A percentile compares a stretch with the other conserved stretches of the same genome.
These are phyloP conservation scores for Amanita rimosa DNA, from an alignment of 768 basidiomycete genomes.

Conservation along the genomic window DNA sequence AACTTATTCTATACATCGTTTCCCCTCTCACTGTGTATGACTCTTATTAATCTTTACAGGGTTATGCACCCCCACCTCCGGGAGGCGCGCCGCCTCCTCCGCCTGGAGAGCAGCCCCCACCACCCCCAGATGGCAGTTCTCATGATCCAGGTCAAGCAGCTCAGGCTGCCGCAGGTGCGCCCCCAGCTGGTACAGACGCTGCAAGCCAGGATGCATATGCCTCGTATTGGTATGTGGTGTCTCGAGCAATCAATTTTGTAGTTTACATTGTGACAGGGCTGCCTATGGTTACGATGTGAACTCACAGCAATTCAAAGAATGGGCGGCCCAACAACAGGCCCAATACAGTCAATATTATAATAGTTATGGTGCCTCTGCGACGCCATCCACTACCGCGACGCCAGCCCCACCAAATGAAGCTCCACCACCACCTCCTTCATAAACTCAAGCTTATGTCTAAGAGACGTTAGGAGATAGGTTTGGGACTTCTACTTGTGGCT, in stretches of 20 bases:
- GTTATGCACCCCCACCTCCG: conserved; percentile 40
- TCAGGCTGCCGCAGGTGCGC: conserved; percentile 2
- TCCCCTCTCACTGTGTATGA: conserved; percentile 1
- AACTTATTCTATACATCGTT: conserved; percentile 3
- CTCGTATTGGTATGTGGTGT: conserved; percentile 41
- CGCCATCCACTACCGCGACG: conserved; percentile 11
- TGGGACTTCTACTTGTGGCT: neutral
- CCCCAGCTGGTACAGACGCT: conserved; percentile 14
- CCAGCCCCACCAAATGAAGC: conserved; percentile 9
- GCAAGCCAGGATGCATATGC: conserved; percentile 36
- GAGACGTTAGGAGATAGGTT: neutral
- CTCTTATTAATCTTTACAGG: conserved; percentile 13
- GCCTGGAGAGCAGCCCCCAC: conserved; percentile 34
- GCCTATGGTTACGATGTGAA: conserved; percentile 84
- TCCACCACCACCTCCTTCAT: conserved; percentile 25
- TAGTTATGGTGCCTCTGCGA: conserved; percentile 24
- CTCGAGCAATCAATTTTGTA: too few relatives aligned
- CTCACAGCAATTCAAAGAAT: conserved; percentile 70
- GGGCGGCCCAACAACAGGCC: conserved; percentile 64
- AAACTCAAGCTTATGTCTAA: neutral
- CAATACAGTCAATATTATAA: conserved; percentile 70
- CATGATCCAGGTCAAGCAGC: conserved; percentile 15
- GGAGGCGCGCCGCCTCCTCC: conserved; percentile 45
- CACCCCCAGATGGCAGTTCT: conserved; percentile 26
- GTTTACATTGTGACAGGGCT: conserved; percentile 37